Evolutionary conservation across 2,329 filamentous ascomycete genomes (phyloP).

Genomic region (Myriosclerotinia scirpicola): DNA sequence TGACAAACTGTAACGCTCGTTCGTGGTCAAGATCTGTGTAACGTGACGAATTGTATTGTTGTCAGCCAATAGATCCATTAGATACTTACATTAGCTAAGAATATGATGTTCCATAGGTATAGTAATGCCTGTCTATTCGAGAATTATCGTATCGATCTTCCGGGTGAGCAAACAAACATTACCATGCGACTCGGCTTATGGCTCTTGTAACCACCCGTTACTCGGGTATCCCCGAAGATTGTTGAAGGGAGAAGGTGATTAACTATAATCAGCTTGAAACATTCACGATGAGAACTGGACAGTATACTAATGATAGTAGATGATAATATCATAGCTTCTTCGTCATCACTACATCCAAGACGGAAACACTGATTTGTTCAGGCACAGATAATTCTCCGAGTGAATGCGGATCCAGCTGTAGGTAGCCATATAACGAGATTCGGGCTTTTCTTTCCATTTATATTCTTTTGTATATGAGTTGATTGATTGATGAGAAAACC

Average conservation of each 20-base stretch:
- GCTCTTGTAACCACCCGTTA: not conserved
- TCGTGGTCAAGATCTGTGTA: not conserved
- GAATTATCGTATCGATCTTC: not conserved
- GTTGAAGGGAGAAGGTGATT: not conserved
- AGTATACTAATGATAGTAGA: not conserved
- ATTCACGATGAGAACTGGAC: too few relatives aligned
- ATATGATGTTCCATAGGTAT: not conserved
- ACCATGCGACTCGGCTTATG: not conserved
- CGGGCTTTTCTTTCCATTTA: too few relatives aligned
- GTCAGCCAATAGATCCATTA: slow-evolving; percentile 1
- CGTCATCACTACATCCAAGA: not conserved
- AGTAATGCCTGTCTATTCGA: not conserved
- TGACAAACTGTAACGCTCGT: slow-evolving; percentile 15
- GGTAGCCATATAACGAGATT: too few relatives aligned
- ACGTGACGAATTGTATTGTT: not conserved
- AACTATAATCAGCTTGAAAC: too few relatives aligned
- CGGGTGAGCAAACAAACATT: slow-evolving; percentile 17
- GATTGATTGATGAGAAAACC: too few relatives aligned
- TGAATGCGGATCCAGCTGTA: too few relatives aligned
- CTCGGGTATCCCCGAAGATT: not conserved
- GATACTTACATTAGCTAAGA: not conserved
- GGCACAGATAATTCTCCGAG: not conserved
- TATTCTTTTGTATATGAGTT: too few relatives aligned
- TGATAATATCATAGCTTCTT: not conserved
- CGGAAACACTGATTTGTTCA: too few relatives aligned